Percentiles rank a stretch among this genome's conserved stretches.
phyloP scores from a whole-genome alignment of 2,329 filamentous ascomycete genomes.

The Monosporascus sp. region DNA sequence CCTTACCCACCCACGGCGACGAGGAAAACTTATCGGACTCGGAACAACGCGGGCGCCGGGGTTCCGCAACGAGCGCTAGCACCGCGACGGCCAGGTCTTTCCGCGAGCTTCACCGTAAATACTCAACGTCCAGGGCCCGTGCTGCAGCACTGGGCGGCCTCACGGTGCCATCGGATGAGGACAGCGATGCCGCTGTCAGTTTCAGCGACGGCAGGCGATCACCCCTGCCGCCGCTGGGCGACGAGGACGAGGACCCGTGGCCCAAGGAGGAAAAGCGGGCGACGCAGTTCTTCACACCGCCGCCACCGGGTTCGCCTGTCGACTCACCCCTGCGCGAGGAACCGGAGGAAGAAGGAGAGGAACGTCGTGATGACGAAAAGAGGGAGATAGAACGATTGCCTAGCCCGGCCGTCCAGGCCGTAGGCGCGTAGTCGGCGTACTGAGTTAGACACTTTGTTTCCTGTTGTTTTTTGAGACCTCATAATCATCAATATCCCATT shows the following conservation, averaged over 20 bases:
- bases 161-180: constrained; percentile 49
- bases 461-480: too few species aligned
- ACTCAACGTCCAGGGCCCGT: constrained; percentile 47
- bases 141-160: constrained; percentile 36
- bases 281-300: constrained; percentile 37
- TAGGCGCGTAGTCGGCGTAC: constrained; percentile 21
- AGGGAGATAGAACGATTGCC: constrained; percentile 21
- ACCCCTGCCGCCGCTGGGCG: constrained; percentile 45
- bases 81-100: constrained; percentile 64
- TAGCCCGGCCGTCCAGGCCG: constrained; percentile 29
- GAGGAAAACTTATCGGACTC: constrained; percentile 46
- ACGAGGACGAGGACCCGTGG: constrained; percentile 16
- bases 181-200: constrained; percentile 55
- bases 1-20: constrained; percentile 32
- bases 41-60: constrained; percentile 45
- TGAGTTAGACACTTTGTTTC: too few species aligned
- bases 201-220: constrained; percentile 55
- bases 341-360: constrained; percentile 15
- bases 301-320: constrained; percentile 30
- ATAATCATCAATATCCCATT: too few species aligned
- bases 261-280: constrained; percentile 16
- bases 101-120: constrained; percentile 56
- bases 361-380: constrained; percentile 11
- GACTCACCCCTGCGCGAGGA: constrained; percentile 22
- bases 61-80: constrained; percentile 59